These are phyloP conservation scores for Neopestalotiopsis sp. DNA, from an alignment of 2,329 filamentous ascomycete genomes.

Conservation along the genomic window DNA sequence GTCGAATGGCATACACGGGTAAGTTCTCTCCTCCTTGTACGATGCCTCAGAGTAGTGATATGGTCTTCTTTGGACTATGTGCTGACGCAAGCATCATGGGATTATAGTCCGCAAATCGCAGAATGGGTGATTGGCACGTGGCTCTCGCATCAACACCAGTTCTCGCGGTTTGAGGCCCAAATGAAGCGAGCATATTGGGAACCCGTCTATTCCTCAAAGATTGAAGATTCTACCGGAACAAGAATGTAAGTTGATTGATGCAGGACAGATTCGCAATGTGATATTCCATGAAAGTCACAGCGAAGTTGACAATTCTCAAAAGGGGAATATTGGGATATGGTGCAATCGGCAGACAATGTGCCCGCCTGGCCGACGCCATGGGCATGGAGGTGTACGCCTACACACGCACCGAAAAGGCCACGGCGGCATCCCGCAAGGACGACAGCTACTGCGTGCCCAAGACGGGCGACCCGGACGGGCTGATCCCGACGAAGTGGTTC, in stretches of 20 bases:
- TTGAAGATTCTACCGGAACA: slow-evolving; percentile 1
- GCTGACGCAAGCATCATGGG: not conserved
- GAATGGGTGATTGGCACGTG: slow-evolving; percentile 63
- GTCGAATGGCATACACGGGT: slow-evolving; percentile 64
- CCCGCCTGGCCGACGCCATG: slow-evolving; percentile 58
- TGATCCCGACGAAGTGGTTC: slow-evolving; percentile 48
- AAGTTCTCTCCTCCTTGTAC: slow-evolving; percentile 24
- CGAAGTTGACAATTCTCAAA: not conserved
- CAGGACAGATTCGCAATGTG: too few relatives aligned
- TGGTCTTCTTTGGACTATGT: too few relatives aligned
- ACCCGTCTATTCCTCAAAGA: not conserved
- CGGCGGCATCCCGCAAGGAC: slow-evolving; percentile 64
- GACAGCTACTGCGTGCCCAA: slow-evolving; percentile 67
- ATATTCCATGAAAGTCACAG: too few relatives aligned
- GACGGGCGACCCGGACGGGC: slow-evolving; percentile 54
- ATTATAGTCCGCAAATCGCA: slow-evolving; percentile 56
- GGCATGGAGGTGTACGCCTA: slow-evolving; percentile 74
- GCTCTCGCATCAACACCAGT: slow-evolving; percentile 52
- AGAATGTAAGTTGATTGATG: slow-evolving; percentile 19
- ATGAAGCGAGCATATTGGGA: slow-evolving; percentile 11
- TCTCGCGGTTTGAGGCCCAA: not conserved
- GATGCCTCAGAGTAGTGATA: too few relatives aligned
- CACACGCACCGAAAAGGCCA: slow-evolving; percentile 66
- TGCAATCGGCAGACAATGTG: slow-evolving; percentile 50
- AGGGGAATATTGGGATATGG: slow-evolving; percentile 51